Percentiles rank a stretch among this genome's conserved stretches.
Conservation (phyloP, 225 moss, liverwort and hornwort genomes). For the Marchantia polymorpha region DNA sequence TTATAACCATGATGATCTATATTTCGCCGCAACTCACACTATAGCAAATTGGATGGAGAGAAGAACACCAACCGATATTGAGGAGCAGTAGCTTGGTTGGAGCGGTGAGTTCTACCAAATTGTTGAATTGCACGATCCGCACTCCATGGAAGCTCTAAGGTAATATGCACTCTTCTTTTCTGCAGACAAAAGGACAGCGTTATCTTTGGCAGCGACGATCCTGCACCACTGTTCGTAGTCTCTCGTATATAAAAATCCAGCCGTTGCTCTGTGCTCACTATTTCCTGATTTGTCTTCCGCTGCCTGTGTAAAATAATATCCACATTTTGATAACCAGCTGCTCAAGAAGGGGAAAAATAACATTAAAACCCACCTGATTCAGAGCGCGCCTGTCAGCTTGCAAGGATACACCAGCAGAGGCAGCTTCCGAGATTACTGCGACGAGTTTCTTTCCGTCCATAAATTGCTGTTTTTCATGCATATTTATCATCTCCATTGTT, state of each 20-base stretch:
- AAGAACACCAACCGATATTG: constrained; percentile 64
- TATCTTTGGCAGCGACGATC: neutral
- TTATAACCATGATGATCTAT: neutral
- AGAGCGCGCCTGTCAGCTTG: constrained; percentile 93
- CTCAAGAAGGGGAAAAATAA: neutral
- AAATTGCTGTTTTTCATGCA: constrained; percentile 99
- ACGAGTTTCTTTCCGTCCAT: constrained; percentile 97
- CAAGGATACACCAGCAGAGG: constrained; percentile 98
- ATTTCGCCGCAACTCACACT: neutral
- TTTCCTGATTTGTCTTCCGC: neutral
- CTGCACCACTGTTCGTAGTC: too few species aligned
- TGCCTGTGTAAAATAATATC: too few species aligned
- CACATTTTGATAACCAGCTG: too few species aligned
- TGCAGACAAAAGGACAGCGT: constrained; percentile 26
- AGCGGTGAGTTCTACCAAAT: constrained; percentile 99
- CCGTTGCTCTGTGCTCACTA: neutral
- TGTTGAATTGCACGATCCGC: constrained; percentile 99
- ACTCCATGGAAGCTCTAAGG: constrained; percentile 99
- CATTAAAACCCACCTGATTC: constrained; percentile 58
- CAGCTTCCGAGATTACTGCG: constrained; percentile 99
- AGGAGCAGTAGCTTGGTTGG: constrained; percentile 97
- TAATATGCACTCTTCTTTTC: constrained; percentile 95
- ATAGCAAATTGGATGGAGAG: neutral
- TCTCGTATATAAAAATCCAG: too few species aligned
- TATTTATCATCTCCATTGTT: constrained; percentile 98